Conservation (phyloP, 768 basidiomycete genomes). For the Melanogaster broomeanus region DNA sequence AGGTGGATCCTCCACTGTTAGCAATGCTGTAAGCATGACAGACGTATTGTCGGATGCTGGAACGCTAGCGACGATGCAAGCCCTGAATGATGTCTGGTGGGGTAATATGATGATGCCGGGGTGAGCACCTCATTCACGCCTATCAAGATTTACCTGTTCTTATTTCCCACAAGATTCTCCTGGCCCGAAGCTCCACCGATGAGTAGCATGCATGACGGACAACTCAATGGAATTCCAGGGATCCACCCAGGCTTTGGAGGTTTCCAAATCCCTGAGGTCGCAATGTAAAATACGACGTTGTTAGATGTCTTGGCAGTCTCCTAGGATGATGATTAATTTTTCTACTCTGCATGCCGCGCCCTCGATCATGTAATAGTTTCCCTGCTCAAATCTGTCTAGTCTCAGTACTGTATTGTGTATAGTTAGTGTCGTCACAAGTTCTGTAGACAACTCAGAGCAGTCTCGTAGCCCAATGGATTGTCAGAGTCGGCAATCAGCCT, state of each 20-base stretch:
- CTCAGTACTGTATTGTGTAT: no score
- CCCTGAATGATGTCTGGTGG: conserved; percentile 75
- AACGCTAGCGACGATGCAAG: conserved; percentile 71
- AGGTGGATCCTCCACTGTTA: neutral
- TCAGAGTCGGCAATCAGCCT: no score
- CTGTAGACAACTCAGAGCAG: no score
- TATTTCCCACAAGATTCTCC: conserved; percentile 23
- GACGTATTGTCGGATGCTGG: conserved; percentile 44
- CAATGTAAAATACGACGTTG: conserved; percentile 14
- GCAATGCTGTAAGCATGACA: conserved; percentile 24
- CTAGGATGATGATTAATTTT: no score
- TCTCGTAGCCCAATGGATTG: no score
- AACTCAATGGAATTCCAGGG: conserved; percentile 13
- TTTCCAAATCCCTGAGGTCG: conserved; percentile 19
- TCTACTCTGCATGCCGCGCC: no score
- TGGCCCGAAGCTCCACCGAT: conserved; percentile 32
- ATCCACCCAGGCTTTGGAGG: conserved; percentile 19
- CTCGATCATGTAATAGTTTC: no score
- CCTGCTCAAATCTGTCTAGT: no score
- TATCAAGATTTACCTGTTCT: neutral
- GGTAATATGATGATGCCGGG: conserved; percentile 86
- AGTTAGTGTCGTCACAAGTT: no score
- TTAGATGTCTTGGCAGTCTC: no score
- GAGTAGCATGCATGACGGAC: conserved; percentile 20
- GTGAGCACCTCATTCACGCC: conserved; percentile 34